Percentiles rank a stretch among this genome's conserved stretches.
These are phyloP conservation scores for Exobasidium cylindrosporum DNA, from an alignment of 1,284 basidiomycete genomes.

Conservation along the genomic window DNA sequence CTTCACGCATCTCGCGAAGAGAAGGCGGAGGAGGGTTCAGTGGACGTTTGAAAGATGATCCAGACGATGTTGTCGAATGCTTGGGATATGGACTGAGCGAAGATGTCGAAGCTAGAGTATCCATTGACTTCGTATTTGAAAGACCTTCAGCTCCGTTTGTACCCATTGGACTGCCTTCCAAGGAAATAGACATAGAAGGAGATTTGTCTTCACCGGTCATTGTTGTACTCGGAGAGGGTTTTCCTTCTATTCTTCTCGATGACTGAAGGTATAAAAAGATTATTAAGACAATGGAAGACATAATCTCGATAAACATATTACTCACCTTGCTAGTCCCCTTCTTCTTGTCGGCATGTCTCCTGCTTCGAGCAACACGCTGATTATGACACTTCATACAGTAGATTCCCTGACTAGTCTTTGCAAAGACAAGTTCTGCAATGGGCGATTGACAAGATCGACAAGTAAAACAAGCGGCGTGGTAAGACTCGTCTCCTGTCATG, in stretches of 20 bases:
- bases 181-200: neutral
- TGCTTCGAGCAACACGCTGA: slow-evolving; percentile 85
- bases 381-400: slow-evolving; percentile 99
- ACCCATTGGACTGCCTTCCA: neutral
- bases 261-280: neutral
- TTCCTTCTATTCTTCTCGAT: neutral
- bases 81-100: slow-evolving; percentile 2
- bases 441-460: slow-evolving; percentile 89
- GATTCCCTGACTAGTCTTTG: slow-evolving; percentile 95
- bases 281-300: neutral
- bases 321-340: slow-evolving; percentile 18
- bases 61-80: neutral
- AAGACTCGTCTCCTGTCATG: slow-evolving; percentile 95
- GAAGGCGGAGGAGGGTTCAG: slow-evolving; percentile 1
- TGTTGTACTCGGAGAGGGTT: neutral
- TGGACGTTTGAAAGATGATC: neutral
- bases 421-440: slow-evolving; percentile 97
- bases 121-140: neutral
- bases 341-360: slow-evolving; percentile 78
- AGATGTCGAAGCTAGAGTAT: neutral
- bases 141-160: neutral
- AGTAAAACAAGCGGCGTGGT: slow-evolving; percentile 97
- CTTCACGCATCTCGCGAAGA: neutral
- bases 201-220: neutral
- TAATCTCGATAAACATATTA: slow-evolving; percentile 8